phyloP scores from a whole-genome alignment of 192 early-diverging fungal genomes.

The Coemansia guatemalensis region DNA sequence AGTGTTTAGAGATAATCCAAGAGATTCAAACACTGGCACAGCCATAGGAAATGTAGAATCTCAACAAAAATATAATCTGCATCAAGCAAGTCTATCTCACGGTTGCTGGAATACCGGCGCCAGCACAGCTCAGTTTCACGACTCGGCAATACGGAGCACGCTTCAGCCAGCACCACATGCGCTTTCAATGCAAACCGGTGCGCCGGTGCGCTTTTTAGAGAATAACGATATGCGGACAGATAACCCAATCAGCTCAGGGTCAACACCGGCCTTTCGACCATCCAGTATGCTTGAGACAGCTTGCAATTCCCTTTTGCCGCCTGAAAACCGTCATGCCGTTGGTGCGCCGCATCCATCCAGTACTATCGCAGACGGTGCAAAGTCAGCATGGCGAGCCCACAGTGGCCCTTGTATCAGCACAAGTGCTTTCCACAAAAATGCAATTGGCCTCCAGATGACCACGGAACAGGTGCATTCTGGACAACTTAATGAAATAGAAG shows the following conservation, averaged over 20 bases:
- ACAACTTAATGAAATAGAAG: neutral
- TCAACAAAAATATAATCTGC: neutral
- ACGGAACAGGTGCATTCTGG: neutral
- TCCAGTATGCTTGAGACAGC: neutral
- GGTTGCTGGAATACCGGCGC: neutral
- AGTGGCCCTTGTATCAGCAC: neutral
- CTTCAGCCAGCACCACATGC: conserved; percentile 1
- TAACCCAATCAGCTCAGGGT: neutral
- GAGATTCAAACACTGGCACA: neutral
- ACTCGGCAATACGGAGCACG: conserved; percentile 31
- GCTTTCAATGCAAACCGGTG: neutral
- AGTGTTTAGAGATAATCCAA: neutral
- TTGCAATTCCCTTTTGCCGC: neutral
- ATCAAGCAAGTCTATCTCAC: neutral
- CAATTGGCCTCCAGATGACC: neutral
- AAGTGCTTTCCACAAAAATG: neutral
- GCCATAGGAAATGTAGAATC: neutral
- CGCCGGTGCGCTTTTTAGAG: neutral
- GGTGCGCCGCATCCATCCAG: neutral
- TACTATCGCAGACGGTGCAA: neutral
- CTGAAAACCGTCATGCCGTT: neutral
- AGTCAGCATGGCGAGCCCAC: neutral
- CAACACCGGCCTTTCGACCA: neutral
- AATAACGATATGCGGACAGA: neutral
- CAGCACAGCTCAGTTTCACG: neutral